Evolutionary conservation across 2,329 filamentous ascomycete genomes (phyloP), one percentile per base, ranked within the genome.

Genomic region (Geosmithia putterillii): DNA sequence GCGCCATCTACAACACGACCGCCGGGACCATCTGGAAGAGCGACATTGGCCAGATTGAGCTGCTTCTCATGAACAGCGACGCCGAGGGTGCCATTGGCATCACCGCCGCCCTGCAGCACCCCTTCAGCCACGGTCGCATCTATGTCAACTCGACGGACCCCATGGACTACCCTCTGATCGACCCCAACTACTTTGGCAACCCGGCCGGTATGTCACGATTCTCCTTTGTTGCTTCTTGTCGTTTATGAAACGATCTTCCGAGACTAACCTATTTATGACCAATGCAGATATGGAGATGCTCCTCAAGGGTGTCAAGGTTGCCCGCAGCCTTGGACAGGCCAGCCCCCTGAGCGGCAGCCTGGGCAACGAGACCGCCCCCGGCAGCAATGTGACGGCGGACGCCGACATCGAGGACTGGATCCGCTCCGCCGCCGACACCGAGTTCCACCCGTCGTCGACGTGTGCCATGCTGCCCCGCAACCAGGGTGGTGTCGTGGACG

Each of bases 81-180:
- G 36, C 17, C 36, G 5, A 18, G 36, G 36, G 36, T 9, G 10
- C 9, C 8, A 38, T 38, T 21, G 36, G 36, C 15, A 38, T 43
- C n/a, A 43, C 37, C 36, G 22, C 32, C 36, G 42, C 32, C 12
- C 72, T 76, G 17, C 71, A 72, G 35, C 78, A 80, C 46, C 76
- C 77, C 0, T 71, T 75, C 52, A 76, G 72, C 2, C 67, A 76
- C 1, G 78, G 78, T 7, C 64, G 64, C 37, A 69, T 78, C 44
- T 78, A 81, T 58, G 73, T 81, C 46, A 57, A 57, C 12, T 63
- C 63, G 6, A 41, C 61, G 1, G 63, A 69, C 40, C 55, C 65
- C 6, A 51, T 18, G 54, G 8, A 63, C 65, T 6, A 55, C 63
- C 25, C 66, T 69, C 1, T 37, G 7, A 74, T 79, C 50, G 70